phyloP scores from a whole-genome alignment of 371 early-diverging fungal species.

The Mucor lusitanicus region DNA sequence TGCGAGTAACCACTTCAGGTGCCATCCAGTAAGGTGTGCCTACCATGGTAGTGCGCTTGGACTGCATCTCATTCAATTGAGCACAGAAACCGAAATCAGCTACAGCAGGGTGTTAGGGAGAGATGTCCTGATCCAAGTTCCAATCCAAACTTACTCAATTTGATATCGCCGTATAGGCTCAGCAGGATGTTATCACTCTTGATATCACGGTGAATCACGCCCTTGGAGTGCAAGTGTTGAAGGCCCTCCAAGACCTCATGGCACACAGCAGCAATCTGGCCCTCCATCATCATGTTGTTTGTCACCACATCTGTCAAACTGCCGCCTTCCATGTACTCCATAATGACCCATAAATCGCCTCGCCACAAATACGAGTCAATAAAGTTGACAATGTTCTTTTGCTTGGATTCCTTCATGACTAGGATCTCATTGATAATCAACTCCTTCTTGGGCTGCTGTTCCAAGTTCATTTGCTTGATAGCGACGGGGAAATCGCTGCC shows the following conservation, averaged over 20 bases:
- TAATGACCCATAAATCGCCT: conserved; percentile 92
- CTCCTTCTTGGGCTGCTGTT: conserved; percentile 95
- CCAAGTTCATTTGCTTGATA: conserved; percentile 96
- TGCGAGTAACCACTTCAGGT: conserved; percentile 93
- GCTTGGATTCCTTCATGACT: conserved; percentile 88
- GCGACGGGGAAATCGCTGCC: conserved; percentile 74
- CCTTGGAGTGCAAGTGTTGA: conserved; percentile 90
- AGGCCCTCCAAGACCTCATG: conserved; percentile 90
- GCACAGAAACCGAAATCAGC: conserved; percentile 98
- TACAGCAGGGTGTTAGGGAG: conserved; percentile 22
- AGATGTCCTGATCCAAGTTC: too few species aligned
- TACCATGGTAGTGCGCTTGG: conserved; percentile 90
- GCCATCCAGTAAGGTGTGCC: conserved; percentile 98
- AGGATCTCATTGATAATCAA: conserved; percentile 96
- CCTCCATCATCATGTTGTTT: conserved; percentile 91
- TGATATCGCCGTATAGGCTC: conserved; percentile 85
- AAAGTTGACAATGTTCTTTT: conserved; percentile 95
- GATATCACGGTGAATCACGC: conserved; percentile 97
- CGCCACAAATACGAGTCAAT: conserved; percentile 90
- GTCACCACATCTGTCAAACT: conserved; percentile 92
- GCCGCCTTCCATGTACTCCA: conserved; percentile 99
- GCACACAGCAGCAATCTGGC: conserved; percentile 93
- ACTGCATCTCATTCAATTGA: conserved; percentile 76
- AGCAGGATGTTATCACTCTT: conserved; percentile 96
- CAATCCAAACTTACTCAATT: conserved; percentile 69